Base-by-base conservation (phyloP, 495 filamentous ascomycete species). In the Pseudoneurospora amorphoporcata region DNA sequence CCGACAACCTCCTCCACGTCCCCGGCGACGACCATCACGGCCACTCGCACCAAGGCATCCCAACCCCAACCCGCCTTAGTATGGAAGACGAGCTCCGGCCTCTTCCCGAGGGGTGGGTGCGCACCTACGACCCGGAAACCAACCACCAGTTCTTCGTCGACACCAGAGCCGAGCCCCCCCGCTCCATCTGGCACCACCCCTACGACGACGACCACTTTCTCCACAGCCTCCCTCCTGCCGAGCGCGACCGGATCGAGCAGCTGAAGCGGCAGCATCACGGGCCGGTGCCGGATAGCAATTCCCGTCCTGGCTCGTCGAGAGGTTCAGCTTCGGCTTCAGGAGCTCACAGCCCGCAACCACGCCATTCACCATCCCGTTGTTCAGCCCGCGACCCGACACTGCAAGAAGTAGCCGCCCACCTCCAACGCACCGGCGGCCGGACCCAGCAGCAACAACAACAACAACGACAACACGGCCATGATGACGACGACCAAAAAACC, bases 111-210 rank as follows among this genome's bases (percentile, higher is more conserved):
- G 76, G 79, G 8, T 80, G 79, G 79, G 75, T 78, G 10, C 77
- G 79, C 43, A 68, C 74, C 39, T 80, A 74, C 72, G 77, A 80
- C 71, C 73, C 73, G 4, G 69, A 73, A n/a, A 74, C 73, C 2
- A 69, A 76, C 10, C 79, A 80, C 71, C 79, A 80, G 10, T 80
- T 80, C 77, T 80, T 80, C 43, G 79, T 80, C 72, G 79, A 80
- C 72, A 78, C 77, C 41, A 70, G 19, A 17, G 45, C 75, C 32
- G n/a, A 68, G 29, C 77, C 79, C 2, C 68, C 73, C 1, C 74
- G 79, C 39, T 76, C 79, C 45, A 80, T 79, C 72, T 80, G 79
- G 79, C 72, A 75, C 47, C 79, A 79, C 73, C 79, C 79, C 4
- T 75, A 78, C 74, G 79, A 80, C 70, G 79, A 80, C 70, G 76